These are phyloP conservation scores for Penicillium oxalicum DNA, from an alignment of 2,329 filamentous ascomycete genomes.

Conservation along the genomic window DNA sequence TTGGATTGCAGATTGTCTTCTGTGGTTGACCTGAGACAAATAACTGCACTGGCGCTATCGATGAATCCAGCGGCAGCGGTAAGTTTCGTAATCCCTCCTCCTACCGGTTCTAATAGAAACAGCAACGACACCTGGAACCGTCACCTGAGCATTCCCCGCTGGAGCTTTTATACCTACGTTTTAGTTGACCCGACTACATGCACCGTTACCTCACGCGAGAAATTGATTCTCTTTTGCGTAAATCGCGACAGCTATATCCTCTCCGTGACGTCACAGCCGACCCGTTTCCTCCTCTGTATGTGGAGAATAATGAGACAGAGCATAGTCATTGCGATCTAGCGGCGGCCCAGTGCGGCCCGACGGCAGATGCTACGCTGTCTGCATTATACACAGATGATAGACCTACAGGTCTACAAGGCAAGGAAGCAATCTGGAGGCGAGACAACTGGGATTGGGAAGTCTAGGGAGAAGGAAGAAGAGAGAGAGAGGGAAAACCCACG, in stretches of 20 bases:
- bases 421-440: no score
- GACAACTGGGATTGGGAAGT: no score
- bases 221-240: background rate
- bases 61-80: conserved; percentile 4
- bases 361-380: background rate
- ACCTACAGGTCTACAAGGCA: no score
- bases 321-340: no score
- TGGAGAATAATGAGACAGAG: no score
- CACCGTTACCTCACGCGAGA: conserved; percentile 2
- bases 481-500: no score
- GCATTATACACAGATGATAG: background rate
- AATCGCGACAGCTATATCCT: background rate
- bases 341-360: no score
- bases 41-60: conserved; percentile 5
- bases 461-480: no score
- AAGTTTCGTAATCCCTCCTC: background rate
- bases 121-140: background rate
- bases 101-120: background rate
- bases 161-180: conserved; percentile 7
- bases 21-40: background rate
- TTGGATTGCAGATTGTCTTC: conserved; percentile 2
- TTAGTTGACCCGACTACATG: conserved; percentile 2
- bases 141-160: background rate
- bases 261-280: no score
- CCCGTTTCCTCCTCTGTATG: no score